Conservation (phyloP, 2,329 filamentous ascomycete species). For the Penicillium paneum region DNA sequence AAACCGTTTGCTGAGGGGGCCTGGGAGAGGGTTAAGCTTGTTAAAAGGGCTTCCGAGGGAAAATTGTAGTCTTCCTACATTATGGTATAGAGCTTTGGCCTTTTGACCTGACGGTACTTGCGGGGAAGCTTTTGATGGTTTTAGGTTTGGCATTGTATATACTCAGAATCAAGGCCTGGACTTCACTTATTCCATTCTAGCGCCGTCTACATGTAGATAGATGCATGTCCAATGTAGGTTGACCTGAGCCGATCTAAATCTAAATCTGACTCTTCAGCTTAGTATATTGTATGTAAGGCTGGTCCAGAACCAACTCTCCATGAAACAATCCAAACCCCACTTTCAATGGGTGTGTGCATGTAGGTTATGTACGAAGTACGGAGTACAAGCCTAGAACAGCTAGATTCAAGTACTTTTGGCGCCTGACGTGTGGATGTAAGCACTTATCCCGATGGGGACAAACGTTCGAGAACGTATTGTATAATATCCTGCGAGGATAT, state of each 20-base stretch:
- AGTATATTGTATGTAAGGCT: not conserved
- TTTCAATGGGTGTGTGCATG: not conserved
- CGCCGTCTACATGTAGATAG: not conserved
- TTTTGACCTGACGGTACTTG: not conserved
- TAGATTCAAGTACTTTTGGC: conserved; percentile 1
- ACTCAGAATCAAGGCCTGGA: not conserved
- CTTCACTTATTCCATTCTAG: not conserved
- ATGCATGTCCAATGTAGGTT: not conserved
- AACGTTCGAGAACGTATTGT: not conserved
- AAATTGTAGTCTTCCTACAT: conserved; percentile 42
- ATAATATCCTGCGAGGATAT: conserved; percentile 1
- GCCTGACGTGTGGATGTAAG: conserved; percentile 8
- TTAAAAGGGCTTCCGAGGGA: conserved; percentile 40
- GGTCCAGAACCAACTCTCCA: not conserved
- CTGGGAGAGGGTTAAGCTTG: conserved; percentile 66
- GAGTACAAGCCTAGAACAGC: not conserved
- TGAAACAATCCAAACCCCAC: not conserved
- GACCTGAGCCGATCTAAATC: not conserved
- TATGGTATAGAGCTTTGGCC: not conserved
- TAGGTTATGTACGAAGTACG: not conserved
- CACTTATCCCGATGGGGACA: conserved; percentile 6
- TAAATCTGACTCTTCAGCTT: not conserved
- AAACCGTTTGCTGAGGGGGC: conserved; percentile 72
- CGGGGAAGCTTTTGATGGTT: not conserved
- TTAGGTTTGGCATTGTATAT: not conserved